Percentiles rank a stretch among this genome's conserved stretches.
Conservation (phyloP, 352 stramenopile species). For the Globisporangium acanthophoron region DNA sequence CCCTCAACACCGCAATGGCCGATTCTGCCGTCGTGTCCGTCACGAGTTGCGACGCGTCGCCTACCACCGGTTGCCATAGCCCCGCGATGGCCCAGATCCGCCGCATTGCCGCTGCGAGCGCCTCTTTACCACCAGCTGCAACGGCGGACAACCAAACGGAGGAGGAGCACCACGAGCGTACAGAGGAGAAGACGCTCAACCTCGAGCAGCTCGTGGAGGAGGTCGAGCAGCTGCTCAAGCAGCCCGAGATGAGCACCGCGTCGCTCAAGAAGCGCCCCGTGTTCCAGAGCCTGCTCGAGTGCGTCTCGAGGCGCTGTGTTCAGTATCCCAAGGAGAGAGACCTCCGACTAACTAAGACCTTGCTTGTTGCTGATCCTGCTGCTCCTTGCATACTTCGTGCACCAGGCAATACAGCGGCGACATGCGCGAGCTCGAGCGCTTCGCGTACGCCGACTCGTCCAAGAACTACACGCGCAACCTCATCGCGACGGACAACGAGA, state of each 20-base stretch:
- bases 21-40: slow-evolving; percentile 5
- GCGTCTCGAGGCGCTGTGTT: slow-evolving; percentile 4
- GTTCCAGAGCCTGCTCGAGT: slow-evolving; percentile 38
- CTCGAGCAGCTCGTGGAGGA: slow-evolving; percentile 38
- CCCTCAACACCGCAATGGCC: slow-evolving; percentile 2
- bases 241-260: slow-evolving; percentile 18
- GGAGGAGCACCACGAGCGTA: background rate
- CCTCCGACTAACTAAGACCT: no score
- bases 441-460: slow-evolving; percentile 57
- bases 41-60: background rate
- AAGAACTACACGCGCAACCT: slow-evolving; percentile 91
- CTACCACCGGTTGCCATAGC: background rate
- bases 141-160: slow-evolving; percentile 8
- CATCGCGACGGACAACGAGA: slow-evolving; percentile 84
- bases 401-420: slow-evolving; percentile 31
- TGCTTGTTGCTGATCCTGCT: background rate
- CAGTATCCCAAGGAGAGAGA: background rate
- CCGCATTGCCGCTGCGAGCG: slow-evolving; percentile 7
- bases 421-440: slow-evolving; percentile 51
- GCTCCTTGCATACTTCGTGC: background rate
- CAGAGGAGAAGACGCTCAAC: slow-evolving; percentile 12
- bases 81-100: slow-evolving; percentile 12
- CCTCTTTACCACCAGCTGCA: background rate
- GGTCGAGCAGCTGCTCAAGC: slow-evolving; percentile 33
- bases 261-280: slow-evolving; percentile 32